phyloP scores from a whole-genome alignment of 2,329 filamentous ascomycete genomes.

The Trichoderma citrinoviride region DNA sequence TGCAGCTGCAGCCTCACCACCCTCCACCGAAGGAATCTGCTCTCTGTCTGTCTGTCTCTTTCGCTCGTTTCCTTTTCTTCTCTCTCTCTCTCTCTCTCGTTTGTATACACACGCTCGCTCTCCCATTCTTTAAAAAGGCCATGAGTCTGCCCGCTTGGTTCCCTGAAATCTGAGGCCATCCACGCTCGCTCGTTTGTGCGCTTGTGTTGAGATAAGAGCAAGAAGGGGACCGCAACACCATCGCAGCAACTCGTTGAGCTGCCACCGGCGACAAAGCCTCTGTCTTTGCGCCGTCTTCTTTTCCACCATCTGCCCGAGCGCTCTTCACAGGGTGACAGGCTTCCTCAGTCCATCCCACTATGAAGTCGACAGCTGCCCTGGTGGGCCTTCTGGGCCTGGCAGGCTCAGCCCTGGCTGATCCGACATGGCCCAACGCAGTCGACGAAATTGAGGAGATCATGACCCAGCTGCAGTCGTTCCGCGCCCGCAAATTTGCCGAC shows the following conservation, averaged over 20 bases:
- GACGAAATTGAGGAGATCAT: slow-evolving; percentile 65
- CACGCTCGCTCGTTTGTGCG: slow-evolving; percentile 4
- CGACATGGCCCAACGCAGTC: slow-evolving; percentile 58
- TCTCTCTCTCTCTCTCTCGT: not conserved
- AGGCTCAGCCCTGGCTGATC: slow-evolving; percentile 41
- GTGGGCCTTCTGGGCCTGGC: slow-evolving; percentile 40
- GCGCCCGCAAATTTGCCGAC: slow-evolving; percentile 54
- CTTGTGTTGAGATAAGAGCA: not conserved
- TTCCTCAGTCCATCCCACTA: slow-evolving; percentile 12
- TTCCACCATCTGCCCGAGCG: not conserved
- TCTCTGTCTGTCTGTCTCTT: not conserved
- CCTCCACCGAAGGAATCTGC: not conserved
- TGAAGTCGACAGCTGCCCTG: slow-evolving; percentile 29
- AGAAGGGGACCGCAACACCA: not conserved
- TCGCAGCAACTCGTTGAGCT: not conserved
- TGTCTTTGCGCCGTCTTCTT: not conserved
- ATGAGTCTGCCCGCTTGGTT: slow-evolving; percentile 6
- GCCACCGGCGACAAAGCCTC: not conserved
- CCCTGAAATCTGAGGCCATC: not conserved
- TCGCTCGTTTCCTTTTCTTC: not conserved
- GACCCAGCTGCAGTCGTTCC: slow-evolving; percentile 56
- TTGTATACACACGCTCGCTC: too few species aligned
- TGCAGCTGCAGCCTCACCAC: slow-evolving; percentile 13
- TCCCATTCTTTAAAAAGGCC: slow-evolving; percentile 1
- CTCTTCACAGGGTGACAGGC: not conserved